Base-by-base conservation (phyloP, 2,329 filamentous ascomycete genomes). In the Penicillium digitatum region DNA sequence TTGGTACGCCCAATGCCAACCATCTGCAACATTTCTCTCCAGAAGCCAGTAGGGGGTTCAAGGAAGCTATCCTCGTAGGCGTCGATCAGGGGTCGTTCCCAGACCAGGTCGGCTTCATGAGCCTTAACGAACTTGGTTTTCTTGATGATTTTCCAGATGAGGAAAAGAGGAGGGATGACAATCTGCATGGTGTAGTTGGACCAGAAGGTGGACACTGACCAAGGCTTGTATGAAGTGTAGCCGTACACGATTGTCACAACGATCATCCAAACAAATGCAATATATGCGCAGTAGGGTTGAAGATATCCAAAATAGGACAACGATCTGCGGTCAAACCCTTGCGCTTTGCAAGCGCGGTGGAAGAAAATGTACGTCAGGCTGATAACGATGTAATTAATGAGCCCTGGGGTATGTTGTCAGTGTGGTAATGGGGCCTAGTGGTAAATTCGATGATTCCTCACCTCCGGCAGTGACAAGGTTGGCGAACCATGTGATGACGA, bases 111-210 rank as follows among this genome's bases (percentile, higher is more conserved):
- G 3, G 79, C 78, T 64, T 87, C 80, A 5, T 75, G 66, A 0
- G 84, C 74, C 2, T 72, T 72, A 18, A 85, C 74, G 48, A 81
- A 74, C 56, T 77, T 78, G 1, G 85, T 88, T 54, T 75, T 76
- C 74, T 85, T 83, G 67, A 84, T 20, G 1, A 88, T 8, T 72
- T 89, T 89, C 83, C 84, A 89, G 62, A 76, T 76, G 20, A 79
- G 49, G 66, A 81, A 87, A 27, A 84, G 71, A 34, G 82, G 66
- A 8, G 79, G 77, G 0, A 79, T 78, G 24, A 85, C 70, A 14
- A 84, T 69, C 56, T 81, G 73, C 80, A 84, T 83, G 27, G 79
- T 80, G 70, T 83, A 85, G 73, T 81, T 81, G 18, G 76, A 66
- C 70, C 76, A 78, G 66, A 78, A 78, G 47, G 65, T 74, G 3